Conservation (phyloP, 495 filamentous ascomycete species). For the Penicillium canariense region DNA sequence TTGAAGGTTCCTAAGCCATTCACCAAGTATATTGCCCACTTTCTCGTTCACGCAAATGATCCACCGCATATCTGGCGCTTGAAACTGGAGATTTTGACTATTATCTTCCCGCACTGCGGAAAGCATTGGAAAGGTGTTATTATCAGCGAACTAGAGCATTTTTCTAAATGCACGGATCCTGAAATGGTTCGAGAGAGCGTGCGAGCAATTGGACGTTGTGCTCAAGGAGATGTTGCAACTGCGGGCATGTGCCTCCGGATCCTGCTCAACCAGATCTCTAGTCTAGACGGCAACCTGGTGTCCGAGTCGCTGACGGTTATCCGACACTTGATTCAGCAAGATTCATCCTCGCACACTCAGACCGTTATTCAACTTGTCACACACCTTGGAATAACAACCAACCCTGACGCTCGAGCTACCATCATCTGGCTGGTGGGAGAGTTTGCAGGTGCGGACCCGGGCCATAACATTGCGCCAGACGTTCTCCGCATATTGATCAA, state of each 20-base stretch:
- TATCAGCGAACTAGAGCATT: slow-evolving; percentile 88
- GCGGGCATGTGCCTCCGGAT: slow-evolving; percentile 75
- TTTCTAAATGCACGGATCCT: slow-evolving; percentile 72
- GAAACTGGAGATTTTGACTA: slow-evolving; percentile 84
- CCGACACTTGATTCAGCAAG: slow-evolving; percentile 90
- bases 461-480: slow-evolving; percentile 87
- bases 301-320: slow-evolving; percentile 91
- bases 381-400: slow-evolving; percentile 79
- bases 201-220: slow-evolving; percentile 87
- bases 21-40: slow-evolving; percentile 79
- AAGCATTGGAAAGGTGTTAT: slow-evolving; percentile 77
- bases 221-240: slow-evolving; percentile 68
- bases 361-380: slow-evolving; percentile 92
- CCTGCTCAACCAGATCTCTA: slow-evolving; percentile 79
- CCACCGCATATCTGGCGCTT: slow-evolving; percentile 81
- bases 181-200: slow-evolving; percentile 84
- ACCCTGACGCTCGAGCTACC: slow-evolving; percentile 81
- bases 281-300: slow-evolving; percentile 78
- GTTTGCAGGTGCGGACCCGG: slow-evolving; percentile 73
- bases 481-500: slow-evolving; percentile 87
- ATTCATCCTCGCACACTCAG: slow-evolving; percentile 68
- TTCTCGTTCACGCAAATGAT: slow-evolving; percentile 78
- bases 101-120: slow-evolving; percentile 82
- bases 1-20: slow-evolving; percentile 71
- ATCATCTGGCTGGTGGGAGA: slow-evolving; percentile 98